Evolutionary conservation across 2,329 filamentous ascomycete species (phyloP).

Genomic region (Monilinia vaccinii-corymbosi): DNA sequence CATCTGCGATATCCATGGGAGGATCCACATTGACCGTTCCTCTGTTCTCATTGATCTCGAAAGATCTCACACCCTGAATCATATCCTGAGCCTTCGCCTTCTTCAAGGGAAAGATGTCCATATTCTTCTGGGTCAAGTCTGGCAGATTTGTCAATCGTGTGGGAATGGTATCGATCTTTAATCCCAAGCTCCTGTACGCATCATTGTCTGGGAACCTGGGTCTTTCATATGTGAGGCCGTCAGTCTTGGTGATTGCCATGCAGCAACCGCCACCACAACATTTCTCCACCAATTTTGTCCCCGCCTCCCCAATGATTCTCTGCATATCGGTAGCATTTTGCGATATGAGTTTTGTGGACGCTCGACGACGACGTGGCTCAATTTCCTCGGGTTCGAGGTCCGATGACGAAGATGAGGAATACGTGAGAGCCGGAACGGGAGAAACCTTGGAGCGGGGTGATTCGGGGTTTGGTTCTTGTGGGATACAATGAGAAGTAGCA

Average conservation of each 20-base stretch:
- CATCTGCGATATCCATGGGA: constrained; percentile 13
- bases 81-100: constrained; percentile 27
- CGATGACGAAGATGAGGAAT: constrained; percentile 51
- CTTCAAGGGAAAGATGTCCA: constrained; percentile 56
- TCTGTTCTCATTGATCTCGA: neutral
- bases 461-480: constrained; percentile 18
- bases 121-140: constrained; percentile 65
- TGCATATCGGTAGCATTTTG: constrained; percentile 54
- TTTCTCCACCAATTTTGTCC: constrained; percentile 50
- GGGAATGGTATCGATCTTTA: constrained; percentile 68
- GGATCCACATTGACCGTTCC: constrained; percentile 6
- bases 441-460: constrained; percentile 35
- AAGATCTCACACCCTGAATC: neutral
- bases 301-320: constrained; percentile 55
- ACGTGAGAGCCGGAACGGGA: constrained; percentile 52
- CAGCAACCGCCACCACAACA: constrained; percentile 60
- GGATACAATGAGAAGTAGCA: constrained; percentile 28
- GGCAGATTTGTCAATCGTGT: constrained; percentile 62
- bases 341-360: constrained; percentile 59
- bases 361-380: constrained; percentile 47
- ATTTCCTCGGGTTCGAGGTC: constrained; percentile 36
- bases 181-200: constrained; percentile 69
- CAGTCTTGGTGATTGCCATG: constrained; percentile 38
- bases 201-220: constrained; percentile 65
- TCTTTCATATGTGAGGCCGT: constrained; percentile 42